Percentiles rank a stretch among this genome's conserved stretches.
Conservation (phyloP, 2,329 filamentous ascomycete genomes). For the Sarocladiaceae sp. region DNA sequence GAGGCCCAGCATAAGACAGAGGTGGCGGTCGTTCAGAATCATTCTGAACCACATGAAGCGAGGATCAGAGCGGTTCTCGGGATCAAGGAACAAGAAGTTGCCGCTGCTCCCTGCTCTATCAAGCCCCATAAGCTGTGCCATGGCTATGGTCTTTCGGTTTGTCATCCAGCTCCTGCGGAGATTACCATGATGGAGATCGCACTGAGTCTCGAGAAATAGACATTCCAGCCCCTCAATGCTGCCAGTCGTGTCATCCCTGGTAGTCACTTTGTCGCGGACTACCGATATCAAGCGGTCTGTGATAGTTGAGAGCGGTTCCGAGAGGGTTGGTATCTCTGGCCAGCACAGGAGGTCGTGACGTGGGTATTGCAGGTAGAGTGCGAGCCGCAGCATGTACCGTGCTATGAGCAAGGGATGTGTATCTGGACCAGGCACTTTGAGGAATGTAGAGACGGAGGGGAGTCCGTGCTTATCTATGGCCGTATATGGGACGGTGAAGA, state of each 20-base stretch:
- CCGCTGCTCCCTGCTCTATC: neutral
- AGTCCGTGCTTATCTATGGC: neutral
- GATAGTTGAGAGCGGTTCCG: neutral
- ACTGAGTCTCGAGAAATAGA: neutral
- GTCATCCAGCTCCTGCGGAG: neutral
- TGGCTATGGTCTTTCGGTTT: neutral
- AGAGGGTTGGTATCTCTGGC: neutral
- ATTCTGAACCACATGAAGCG: neutral
- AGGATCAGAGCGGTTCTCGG: neutral
- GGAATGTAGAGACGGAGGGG: neutral
- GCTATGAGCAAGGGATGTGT: neutral
- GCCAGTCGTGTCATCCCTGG: neutral
- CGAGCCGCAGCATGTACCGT: neutral
- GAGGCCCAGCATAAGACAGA: neutral
- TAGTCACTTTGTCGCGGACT: neutral
- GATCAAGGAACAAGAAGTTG: neutral
- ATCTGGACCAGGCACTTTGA: neutral
- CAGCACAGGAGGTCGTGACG: neutral
- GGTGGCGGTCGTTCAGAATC: neutral
- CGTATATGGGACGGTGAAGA: neutral
- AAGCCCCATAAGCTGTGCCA: neutral
- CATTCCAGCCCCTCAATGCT: neutral
- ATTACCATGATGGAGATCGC: neutral
- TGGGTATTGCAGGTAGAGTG: neutral
- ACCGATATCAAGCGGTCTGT: neutral